Evolutionary conservation across 306 rosid species (phyloP).

Genomic region (Dryas octopetala): DNA sequence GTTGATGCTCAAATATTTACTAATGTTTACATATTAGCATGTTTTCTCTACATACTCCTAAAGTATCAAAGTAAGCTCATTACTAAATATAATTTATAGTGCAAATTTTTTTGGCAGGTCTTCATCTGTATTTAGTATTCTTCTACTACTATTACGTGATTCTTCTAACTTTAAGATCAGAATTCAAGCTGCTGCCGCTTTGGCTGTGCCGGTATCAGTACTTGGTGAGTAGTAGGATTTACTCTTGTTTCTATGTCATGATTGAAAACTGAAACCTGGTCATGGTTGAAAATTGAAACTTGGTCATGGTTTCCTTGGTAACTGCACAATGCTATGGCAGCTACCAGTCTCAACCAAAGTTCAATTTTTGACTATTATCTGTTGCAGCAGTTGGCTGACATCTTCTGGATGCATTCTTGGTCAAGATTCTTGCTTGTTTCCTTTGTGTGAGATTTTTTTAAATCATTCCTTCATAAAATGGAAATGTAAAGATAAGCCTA

Average conservation of each 20-base stretch:
- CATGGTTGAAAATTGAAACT: not conserved
- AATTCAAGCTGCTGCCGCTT: slow-evolving; percentile 96
- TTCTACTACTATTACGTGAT: slow-evolving; percentile 73
- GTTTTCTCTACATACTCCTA: not conserved
- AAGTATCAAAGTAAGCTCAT: not conserved
- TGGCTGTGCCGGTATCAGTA: slow-evolving; percentile 78
- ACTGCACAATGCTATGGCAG: not conserved
- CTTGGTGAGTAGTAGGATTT: slow-evolving; percentile 48
- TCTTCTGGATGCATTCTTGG: not conserved
- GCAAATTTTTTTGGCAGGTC: slow-evolving; percentile 53
- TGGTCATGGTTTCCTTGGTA: slow-evolving; percentile 2
- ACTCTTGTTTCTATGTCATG: not conserved
- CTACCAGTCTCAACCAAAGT: not conserved
- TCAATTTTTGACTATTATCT: not conserved
- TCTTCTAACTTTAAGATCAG: slow-evolving; percentile 88
- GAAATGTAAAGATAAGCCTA: slow-evolving; percentile 12
- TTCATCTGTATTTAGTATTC: slow-evolving; percentile 74
- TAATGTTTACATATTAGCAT: not conserved
- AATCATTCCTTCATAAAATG: slow-evolving; percentile 4
- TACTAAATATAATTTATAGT: not conserved
- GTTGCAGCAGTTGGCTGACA: not conserved
- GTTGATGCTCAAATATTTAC: not conserved
- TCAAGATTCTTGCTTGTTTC: not conserved
- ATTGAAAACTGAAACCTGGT: not conserved
- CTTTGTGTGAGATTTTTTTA: not conserved